Evolutionary conservation across 345 rosid species (phyloP).

Genomic region (Salix suchowensis): DNA sequence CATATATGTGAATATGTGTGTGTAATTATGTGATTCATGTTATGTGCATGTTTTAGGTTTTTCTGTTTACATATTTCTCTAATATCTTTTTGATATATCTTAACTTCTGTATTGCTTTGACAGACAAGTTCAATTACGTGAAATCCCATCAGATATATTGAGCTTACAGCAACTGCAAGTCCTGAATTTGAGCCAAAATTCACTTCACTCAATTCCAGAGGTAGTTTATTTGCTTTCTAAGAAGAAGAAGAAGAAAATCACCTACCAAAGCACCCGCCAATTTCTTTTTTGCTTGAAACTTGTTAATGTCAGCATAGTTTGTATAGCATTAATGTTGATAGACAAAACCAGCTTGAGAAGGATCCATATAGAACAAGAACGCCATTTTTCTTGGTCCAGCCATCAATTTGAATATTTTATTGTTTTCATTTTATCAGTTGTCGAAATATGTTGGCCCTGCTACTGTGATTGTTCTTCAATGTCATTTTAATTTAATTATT

Average conservation of each 20-base stretch:
- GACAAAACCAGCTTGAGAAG: too few relatives aligned
- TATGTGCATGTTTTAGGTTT: not conserved
- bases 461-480: too few relatives aligned
- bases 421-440: not conserved
- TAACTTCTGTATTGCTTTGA: conserved; percentile 13
- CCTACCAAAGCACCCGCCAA: not conserved
- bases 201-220: conserved; percentile 64
- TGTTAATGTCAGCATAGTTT: not conserved
- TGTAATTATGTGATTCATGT: not conserved
- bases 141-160: conserved; percentile 64
- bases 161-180: conserved; percentile 50
- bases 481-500: too few relatives aligned
- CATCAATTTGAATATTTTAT: not conserved
- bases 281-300: not conserved
- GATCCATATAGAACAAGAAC: too few relatives aligned
- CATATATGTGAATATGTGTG: not conserved
- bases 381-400: too few relatives aligned
- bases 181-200: conserved; percentile 80
- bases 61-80: not conserved
- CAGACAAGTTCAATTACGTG: conserved; percentile 67
- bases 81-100: conserved; percentile 12
- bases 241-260: not conserved
- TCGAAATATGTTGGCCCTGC: not conserved
- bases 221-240: conserved; percentile 30
- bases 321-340: not conserved